Evolutionary conservation across 805 yeast genomes (phyloP), one percentile per base, ranked within the genome.

Genomic region (Starmerella roubikii): DNA sequence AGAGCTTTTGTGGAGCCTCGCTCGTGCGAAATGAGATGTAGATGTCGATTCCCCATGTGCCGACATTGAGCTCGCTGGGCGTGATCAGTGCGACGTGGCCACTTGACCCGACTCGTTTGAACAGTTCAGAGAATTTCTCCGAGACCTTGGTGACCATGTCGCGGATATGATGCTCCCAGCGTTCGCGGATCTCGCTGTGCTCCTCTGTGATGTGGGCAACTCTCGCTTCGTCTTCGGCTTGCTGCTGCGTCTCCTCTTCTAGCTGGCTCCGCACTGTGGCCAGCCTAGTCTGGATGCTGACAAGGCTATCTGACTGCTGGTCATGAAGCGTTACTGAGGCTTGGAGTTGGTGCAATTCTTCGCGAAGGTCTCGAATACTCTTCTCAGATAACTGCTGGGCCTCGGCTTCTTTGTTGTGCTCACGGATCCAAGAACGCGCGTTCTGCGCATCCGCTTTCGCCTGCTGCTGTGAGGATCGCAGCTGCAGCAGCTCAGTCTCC

Each of bases 11-110:
- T 42, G 80, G 57, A n/a, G 68, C 74, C 13, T 85, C 74, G 34
- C 68, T 72, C 47, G 79, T 84, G 53, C 98, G 69, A 57, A 91
- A 91, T 45, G 83, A 76, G 8, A 91, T 97, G 56, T 74, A 56
- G 32, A 93, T 82, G 43, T 81, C 80, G 36, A 91, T 60, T 50
- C 74, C 72, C 98, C 98, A 91, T 10, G 48, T 45, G 2, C 67
- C 71, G 9, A 46, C 38, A 2, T 37, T 39, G 2, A 26, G 16
- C 6, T 13, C 24, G 17, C 64, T 67, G 25, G 65, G 67, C 26
- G 67, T 67, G 11, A 69, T 66, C 30, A 85, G 63, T 27, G 58
- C 56, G 4, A 91, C 83, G 48, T 71, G 74, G n/a, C 98, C 98
- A 20, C 76, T 84, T 56, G 88, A 79, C 2, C 94, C 94, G 24